Base-by-base conservation (phyloP, 495 filamentous ascomycete species). In the Hamigera avellanea region DNA sequence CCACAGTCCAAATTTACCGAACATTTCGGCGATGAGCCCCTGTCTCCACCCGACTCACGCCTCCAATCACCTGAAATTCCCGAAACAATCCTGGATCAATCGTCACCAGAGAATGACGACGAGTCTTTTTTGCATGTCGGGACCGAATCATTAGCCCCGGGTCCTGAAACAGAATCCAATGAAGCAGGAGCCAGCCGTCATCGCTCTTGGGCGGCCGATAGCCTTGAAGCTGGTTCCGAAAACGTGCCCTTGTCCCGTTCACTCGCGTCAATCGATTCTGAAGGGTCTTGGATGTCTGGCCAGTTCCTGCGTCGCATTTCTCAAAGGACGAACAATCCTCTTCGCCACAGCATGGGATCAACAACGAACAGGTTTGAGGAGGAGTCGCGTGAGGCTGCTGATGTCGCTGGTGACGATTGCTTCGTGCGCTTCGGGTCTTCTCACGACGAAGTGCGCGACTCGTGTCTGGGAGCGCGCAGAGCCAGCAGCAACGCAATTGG, bases 1-100 rank as follows among this genome's bases (percentile, higher is more conserved):
- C 84, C 85, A 2, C 82, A 83, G 59, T 93, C 86, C 28, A 88
- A 85, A 32, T 95, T 95, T 65, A 75, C 78, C n/a, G 87, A 95
- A 55, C 86, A 94, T 53, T 72, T 95, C 12, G 86, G 84, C 13
- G 87, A 93, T 46, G 67, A 85, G 19, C 82, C 85, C 1, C 52
- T 87, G 13, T 89, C 85, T 13, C 84, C 84, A 7, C 78, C 86
- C 3, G 81, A 83, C 35, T 93, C 87, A 1, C 69, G 82, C 27
- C 50, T 89, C 19, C 83, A 88, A 42, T 88, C 83, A 0, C 63
- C 63, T 1, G 61, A 61, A 32, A 59, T 63, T 7, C 56, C 61
- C 6, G 64, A 66, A 37, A 44, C 61, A 21, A 44, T 45, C 0
- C 29, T 32, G 0, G 60, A 60, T 21, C 48, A 48, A 3, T 45